Percentiles rank a stretch among this genome's conserved stretches.
phyloP scores from a whole-genome alignment of 306 rosid species.

The Myrica gale region DNA sequence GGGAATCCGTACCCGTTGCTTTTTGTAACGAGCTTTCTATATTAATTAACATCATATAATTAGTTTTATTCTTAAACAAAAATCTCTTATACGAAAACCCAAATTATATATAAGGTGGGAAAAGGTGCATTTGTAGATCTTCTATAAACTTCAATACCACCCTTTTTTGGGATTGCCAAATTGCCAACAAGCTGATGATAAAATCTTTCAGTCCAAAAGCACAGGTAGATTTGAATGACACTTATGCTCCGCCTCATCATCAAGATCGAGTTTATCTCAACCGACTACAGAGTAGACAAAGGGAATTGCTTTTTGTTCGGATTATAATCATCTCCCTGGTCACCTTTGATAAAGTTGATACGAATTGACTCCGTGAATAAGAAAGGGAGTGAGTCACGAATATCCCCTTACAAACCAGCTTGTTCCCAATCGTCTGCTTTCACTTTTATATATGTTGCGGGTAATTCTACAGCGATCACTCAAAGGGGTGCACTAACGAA shows the following conservation, averaged over 20 bases:
- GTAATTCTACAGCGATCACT: neutral
- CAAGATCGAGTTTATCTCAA: conserved; percentile 37
- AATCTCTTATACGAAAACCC: too few relatives aligned
- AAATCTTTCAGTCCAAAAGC: conserved; percentile 31
- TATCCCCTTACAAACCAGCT: neutral
- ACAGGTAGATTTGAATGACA: conserved; percentile 8
- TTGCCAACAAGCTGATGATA: conserved; percentile 1
- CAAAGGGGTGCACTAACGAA: neutral
- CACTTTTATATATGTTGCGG: neutral
- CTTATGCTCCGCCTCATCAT: conserved; percentile 24
- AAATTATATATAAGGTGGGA: too few relatives aligned
- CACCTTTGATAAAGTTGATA: conserved; percentile 38
- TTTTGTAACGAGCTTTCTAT: too few relatives aligned
- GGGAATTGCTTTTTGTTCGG: conserved; percentile 31
- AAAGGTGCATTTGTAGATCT: neutral
- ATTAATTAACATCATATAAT: too few relatives aligned
- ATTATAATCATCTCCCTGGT: conserved; percentile 40
- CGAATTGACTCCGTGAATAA: conserved; percentile 18
- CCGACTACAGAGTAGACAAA: conserved; percentile 24
- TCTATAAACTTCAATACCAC: conserved; percentile 17
- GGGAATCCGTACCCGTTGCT: too few relatives aligned
- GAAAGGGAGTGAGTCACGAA: conserved; percentile 3
- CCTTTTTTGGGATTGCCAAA: conserved; percentile 8
- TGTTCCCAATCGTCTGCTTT: neutral
- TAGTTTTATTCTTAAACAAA: too few relatives aligned